phyloP scores from a whole-genome alignment of 2,329 filamentous ascomycete species.

The Lizonia empirigonia region DNA sequence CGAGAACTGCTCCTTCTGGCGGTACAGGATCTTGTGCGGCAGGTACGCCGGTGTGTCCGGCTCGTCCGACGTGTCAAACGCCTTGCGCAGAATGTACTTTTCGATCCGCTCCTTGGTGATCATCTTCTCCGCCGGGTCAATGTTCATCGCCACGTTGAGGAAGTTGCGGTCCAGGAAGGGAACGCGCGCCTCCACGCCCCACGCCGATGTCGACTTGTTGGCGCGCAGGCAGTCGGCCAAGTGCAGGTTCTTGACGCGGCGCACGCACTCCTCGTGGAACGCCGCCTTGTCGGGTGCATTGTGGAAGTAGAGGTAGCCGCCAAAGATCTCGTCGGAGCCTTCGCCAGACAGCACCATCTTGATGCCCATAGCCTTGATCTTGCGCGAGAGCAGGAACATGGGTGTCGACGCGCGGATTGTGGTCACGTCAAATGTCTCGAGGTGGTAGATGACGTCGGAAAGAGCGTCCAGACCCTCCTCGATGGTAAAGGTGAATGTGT shows the following conservation, averaged over 20 bases:
- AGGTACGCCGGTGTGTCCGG: slow-evolving; percentile 82
- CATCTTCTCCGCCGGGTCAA: slow-evolving; percentile 95
- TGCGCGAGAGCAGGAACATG: slow-evolving; percentile 96
- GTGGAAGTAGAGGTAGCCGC: slow-evolving; percentile 98
- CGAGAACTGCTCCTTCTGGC: slow-evolving; percentile 99
- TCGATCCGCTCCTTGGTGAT: slow-evolving; percentile 79
- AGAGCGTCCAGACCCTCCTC: slow-evolving; percentile 97
- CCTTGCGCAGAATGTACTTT: slow-evolving; percentile 98
- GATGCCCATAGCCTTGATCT: slow-evolving; percentile 99
- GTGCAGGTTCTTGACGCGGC: slow-evolving; percentile 95
- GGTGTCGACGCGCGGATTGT: slow-evolving; percentile 98
- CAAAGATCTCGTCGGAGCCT: slow-evolving; percentile 97
- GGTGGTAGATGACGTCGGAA: slow-evolving; percentile 96
- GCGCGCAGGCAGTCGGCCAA: slow-evolving; percentile 94
- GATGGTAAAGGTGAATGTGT: slow-evolving; percentile 97
- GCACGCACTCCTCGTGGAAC: slow-evolving; percentile 96
- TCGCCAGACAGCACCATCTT: slow-evolving; percentile 99
- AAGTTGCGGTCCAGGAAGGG: slow-evolving; percentile 98
- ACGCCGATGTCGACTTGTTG: slow-evolving; percentile 98
- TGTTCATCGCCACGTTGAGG: slow-evolving; percentile 88
- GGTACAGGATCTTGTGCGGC: slow-evolving; percentile 94
- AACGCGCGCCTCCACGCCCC: slow-evolving; percentile 96
- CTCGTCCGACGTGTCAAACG: slow-evolving; percentile 91
- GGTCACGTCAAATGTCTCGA: slow-evolving; percentile 97
- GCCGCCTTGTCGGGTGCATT: slow-evolving; percentile 85